Percentiles rank a stretch among this genome's conserved stretches.
Evolutionary conservation across 257 asterid species (phyloP).

Genomic region (Apocynum venetum): DNA sequence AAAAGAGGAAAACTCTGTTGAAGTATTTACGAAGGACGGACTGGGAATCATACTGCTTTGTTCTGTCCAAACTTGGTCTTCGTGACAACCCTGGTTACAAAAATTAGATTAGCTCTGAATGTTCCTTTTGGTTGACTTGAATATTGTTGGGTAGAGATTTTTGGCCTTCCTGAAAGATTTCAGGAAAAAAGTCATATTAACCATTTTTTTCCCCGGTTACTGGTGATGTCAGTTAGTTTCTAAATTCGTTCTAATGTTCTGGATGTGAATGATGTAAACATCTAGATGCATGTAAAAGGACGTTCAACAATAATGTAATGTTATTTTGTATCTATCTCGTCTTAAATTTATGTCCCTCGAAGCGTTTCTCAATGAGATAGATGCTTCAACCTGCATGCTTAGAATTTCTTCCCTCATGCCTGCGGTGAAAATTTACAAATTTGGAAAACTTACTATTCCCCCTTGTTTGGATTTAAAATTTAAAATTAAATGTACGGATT

Average conservation of each 20-base stretch:
- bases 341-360: no score
- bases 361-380: no score
- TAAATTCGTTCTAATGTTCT: not conserved
- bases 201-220: not conserved
- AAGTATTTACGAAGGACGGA: slow-evolving; percentile 76
- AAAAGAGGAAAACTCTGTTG: slow-evolving; percentile 67
- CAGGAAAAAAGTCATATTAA: not conserved
- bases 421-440: no score
- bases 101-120: slow-evolving; percentile 26
- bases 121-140: not conserved
- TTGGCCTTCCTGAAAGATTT: not conserved
- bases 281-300: not conserved
- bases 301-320: not conserved
- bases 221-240: not conserved
- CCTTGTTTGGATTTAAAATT: no score
- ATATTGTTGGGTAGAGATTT: not conserved
- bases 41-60: slow-evolving; percentile 73
- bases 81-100: slow-evolving; percentile 65
- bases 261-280: not conserved
- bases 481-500: no score
- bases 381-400: no score
- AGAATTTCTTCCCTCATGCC: no score
- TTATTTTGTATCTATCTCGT: no score
- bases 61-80: slow-evolving; percentile 73
- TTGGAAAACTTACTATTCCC: no score